Conservation (phyloP, 306 rosid genomes). For the Citrullus amarus region DNA sequence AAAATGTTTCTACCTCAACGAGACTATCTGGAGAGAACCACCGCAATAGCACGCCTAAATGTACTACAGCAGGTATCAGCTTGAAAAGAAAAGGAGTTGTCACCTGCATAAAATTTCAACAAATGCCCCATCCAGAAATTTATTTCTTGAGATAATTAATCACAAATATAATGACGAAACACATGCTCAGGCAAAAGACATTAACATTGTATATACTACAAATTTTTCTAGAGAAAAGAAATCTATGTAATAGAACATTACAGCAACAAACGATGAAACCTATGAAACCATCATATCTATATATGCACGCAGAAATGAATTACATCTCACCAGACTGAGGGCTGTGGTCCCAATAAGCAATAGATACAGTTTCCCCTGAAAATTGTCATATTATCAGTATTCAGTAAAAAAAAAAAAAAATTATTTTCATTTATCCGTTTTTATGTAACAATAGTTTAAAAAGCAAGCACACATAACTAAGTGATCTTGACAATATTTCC, state of each 20-base stretch:
- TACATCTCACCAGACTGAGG: slow-evolving; percentile 36
- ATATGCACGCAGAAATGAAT: background rate
- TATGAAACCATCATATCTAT: background rate
- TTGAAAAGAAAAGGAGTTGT: slow-evolving; percentile 92
- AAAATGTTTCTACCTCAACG: slow-evolving; percentile 41
- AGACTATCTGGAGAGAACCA: slow-evolving; percentile 82
- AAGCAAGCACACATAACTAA: background rate
- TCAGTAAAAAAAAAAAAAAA: background rate
- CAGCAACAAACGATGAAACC: background rate
- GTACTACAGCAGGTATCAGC: slow-evolving; percentile 90
- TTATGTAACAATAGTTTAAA: background rate
- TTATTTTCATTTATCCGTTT: background rate
- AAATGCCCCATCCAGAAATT: background rate
- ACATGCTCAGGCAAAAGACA: background rate
- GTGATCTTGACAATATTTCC: background rate
- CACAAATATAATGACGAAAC: background rate
- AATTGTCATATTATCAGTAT: slow-evolving; percentile 3
- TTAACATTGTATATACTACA: background rate
- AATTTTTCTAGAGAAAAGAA: background rate
- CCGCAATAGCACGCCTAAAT: slow-evolving; percentile 79
- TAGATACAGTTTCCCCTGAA: slow-evolving; percentile 46
- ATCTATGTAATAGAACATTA: background rate
- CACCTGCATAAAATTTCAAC: slow-evolving; percentile 37
- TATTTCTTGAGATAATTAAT: background rate
- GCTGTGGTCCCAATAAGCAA: slow-evolving; percentile 57